Base-by-base conservation (phyloP, 2,329 filamentous ascomycete species). In the Trichophyton simii region DNA sequence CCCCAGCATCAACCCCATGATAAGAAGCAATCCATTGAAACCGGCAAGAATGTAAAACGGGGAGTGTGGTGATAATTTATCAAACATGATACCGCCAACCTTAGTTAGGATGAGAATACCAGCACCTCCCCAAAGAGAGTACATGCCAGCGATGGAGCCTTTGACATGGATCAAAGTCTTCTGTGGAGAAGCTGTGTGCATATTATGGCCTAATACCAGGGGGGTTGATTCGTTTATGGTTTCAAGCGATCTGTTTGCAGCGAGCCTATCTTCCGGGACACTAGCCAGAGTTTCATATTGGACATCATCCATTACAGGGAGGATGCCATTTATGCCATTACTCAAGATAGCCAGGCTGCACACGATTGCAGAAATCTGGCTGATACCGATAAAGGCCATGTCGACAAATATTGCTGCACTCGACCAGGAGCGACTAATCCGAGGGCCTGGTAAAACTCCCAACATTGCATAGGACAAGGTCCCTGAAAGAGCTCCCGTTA, bases 281-380 rank as follows among this genome's bases (percentile, higher is more conserved):
- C 11, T 42, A 25, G 22, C n/a, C 13, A 15, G 28, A 2, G 18
- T 20, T 50, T 48, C 42, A 13, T 61, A 13, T 9, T 48, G n/a
- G 13, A 25, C n/a, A 5, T 25, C 25, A 48, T 57, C 34, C 22
- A 15, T 57, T n/a, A 9, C 13, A 7, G 31, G 42, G 6, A 42
- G 22, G 62, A 70, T 67, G 48, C 76, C 66, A 73, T 95, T 78
- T 22, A 97, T 87, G 3, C 91, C 91, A 15, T 85, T 84, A 42
- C 90, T 90, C 2, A 99, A 81, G 0, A 94, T 84, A 0, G 89
- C 91, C n/a, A 99, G 81, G 65, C 89, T 95, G 76, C 91, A 96
- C 0, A 99, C 94, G 63, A 99, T 97, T 9, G 91, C 88, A 1
- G 92, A 94, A 64, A 99, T 97, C 74, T 99, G 94, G 68, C 89